phyloP scores from a whole-genome alignment of 805 yeast genomes.

The Kregervanrija pseudodelftensis region DNA sequence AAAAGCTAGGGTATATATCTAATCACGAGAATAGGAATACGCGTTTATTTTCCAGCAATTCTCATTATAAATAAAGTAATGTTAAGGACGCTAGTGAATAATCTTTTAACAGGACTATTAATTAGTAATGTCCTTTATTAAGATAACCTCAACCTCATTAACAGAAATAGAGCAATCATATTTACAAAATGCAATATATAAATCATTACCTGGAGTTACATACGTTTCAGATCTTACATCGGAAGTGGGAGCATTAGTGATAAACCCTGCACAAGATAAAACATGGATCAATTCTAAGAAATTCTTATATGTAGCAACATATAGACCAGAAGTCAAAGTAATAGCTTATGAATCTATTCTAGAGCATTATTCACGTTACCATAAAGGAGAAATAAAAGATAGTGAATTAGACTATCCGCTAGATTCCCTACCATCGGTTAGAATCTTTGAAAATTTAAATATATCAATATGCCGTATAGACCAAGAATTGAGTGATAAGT shows the following conservation, averaged over 20 bases:
- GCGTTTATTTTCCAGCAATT: too few species aligned
- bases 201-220: conserved; percentile 10
- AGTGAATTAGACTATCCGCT: conserved; percentile 1
- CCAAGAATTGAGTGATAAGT: conserved; percentile 14
- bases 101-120: too few species aligned
- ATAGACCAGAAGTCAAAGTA: conserved; percentile 52
- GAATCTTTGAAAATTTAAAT: conserved; percentile 36
- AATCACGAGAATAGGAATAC: too few species aligned
- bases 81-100: too few species aligned
- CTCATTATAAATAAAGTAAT: too few species aligned
- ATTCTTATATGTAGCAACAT: conserved; percentile 40
- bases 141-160: conserved; percentile 24
- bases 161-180: conserved; percentile 12
- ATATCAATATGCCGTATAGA: conserved; percentile 32
- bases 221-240: conserved; percentile 23
- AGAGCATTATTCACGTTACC: conserved; percentile 44
- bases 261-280: conserved; percentile 16
- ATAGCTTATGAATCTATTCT: conserved; percentile 41
- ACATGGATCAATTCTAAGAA: conserved; percentile 40
- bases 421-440: conserved; percentile 18
- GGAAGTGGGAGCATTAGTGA: conserved; percentile 19
- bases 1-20: too few species aligned
- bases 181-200: conserved; percentile 11
- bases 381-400: conserved; percentile 35
- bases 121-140: background rate